Base-by-base conservation (phyloP, 371 early-diverging fungal genomes). In the Rhizopus arrhizus region DNA sequence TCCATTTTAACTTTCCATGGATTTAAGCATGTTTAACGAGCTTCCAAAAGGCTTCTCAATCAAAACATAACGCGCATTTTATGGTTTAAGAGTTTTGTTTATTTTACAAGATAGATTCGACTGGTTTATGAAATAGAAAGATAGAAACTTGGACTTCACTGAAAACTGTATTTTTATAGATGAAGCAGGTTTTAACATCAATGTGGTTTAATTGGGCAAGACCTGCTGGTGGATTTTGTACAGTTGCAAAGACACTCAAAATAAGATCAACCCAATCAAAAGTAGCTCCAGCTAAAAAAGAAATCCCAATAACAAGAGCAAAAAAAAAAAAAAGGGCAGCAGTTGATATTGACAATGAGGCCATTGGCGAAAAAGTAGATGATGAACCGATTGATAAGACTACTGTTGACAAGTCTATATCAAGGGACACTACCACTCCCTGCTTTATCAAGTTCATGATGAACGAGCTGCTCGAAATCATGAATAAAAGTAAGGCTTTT, bases 171-270 rank as follows among this genome's bases (percentile, higher is more conserved):
- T 59, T 31, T 59, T 59, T 32, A 59, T 59, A 31, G 59, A 53
- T 53, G 59, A 59, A 31, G 33, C 53, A 28, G 53, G 59, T 53
- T 59, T 59, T 45, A 33, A 52, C 15, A 52, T 52, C 34, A 35
- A 52, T 52, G 34, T 52, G 34, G 16, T 40, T n/a, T 6, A 5
- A 15, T 35, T 43, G 28, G 4, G 56, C 46, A 42, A 56, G 59
- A 59, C 51, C 59, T 36, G 41, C 60, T 40, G 47, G 47, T 53
- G 53, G 53, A 53, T 53, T 53, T 38, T 46, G 53, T 33, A 45
- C 53, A 45, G 11, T n/a, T 12, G 53, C 53, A 32, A 60, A 53
- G 35, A 53, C 47, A 12, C 28, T 4, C 34, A 60, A 61, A 61
- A 61, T 54, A 34, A 61, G 47, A 54, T 13, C 16, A 54, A 15